phyloP scores from a whole-genome alignment of 441 rosid species.

The Populus hybrid region DNA sequence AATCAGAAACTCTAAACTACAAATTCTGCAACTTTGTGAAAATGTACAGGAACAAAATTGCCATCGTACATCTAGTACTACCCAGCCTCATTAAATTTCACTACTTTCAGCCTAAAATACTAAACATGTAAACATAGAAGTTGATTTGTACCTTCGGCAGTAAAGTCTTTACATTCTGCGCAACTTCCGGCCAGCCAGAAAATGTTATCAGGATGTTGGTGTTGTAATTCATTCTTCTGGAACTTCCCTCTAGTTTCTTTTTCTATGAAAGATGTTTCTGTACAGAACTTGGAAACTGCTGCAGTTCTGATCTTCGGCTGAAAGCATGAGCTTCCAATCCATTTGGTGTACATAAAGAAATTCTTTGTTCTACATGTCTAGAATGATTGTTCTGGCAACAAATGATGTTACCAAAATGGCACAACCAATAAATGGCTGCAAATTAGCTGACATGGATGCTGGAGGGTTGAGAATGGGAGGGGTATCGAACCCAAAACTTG shows the following conservation, averaged over 20 bases:
- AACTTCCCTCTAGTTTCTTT: conserved; percentile 16
- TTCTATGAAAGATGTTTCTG: conserved; percentile 9
- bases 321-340: conserved; percentile 15
- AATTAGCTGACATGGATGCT: conserved; percentile 42
- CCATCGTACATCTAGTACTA: conserved; percentile 5
- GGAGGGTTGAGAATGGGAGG: conserved; percentile 52
- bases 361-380: conserved; percentile 31
- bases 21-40: neutral
- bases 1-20: conserved; percentile 10
- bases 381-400: conserved; percentile 30
- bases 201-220: conserved; percentile 12
- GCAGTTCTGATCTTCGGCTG: conserved; percentile 8
- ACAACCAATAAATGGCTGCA: conserved; percentile 27
- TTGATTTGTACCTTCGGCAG: conserved; percentile 15
- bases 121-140: conserved; percentile 6
- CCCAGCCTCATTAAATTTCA: conserved; percentile 5
- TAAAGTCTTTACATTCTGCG: conserved; percentile 26
- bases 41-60: conserved; percentile 26
- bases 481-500: conserved; percentile 44
- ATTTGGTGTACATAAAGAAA: conserved; percentile 13
- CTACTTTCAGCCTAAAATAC: conserved; percentile 15
- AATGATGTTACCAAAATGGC: conserved; percentile 34
- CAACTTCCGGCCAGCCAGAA: conserved; percentile 19
- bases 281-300: conserved; percentile 12
- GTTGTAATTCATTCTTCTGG: neutral